Evolutionary conservation across 495 filamentous ascomycete genomes (phyloP).

Genomic region (Penicillium subrubescens): DNA sequence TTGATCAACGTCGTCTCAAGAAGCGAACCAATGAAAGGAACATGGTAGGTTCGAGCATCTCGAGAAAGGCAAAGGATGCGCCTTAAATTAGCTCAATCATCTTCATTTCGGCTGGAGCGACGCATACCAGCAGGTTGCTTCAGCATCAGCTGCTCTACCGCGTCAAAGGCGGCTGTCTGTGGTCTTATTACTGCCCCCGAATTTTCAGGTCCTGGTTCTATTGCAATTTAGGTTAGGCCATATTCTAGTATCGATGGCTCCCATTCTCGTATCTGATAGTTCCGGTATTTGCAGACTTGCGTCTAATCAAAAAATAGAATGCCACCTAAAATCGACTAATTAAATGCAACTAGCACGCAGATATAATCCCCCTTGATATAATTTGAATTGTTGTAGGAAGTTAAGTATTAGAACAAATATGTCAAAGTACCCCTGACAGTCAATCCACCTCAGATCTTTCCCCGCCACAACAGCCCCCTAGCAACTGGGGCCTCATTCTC

Average conservation of each 20-base stretch:
- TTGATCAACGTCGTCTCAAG: too few species aligned
- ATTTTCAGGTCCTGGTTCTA: too few species aligned
- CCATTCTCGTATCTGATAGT: too few species aligned
- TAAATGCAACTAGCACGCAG: neutral
- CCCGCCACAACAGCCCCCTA: neutral
- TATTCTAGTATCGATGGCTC: too few species aligned
- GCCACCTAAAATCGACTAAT: neutral
- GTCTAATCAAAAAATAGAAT: neutral
- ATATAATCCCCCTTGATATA: neutral
- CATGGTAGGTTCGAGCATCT: too few species aligned
- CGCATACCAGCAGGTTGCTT: neutral
- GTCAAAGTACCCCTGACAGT: neutral
- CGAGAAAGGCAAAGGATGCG: neutral
- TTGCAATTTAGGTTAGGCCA: too few species aligned
- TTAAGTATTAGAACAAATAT: conserved; percentile 3
- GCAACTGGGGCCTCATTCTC: neutral
- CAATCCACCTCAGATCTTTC: neutral
- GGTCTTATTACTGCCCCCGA: neutral
- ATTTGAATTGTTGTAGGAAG: conserved; percentile 1
- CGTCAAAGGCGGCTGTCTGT: neutral
- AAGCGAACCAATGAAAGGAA: too few species aligned
- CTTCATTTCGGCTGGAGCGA: neutral
- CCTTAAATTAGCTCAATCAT: neutral
- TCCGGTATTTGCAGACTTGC: neutral
- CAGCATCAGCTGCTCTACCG: neutral